phyloP scores from a whole-genome alignment of 108 stramenopile genomes.

The Fragilariopsis cylindrus region DNA sequence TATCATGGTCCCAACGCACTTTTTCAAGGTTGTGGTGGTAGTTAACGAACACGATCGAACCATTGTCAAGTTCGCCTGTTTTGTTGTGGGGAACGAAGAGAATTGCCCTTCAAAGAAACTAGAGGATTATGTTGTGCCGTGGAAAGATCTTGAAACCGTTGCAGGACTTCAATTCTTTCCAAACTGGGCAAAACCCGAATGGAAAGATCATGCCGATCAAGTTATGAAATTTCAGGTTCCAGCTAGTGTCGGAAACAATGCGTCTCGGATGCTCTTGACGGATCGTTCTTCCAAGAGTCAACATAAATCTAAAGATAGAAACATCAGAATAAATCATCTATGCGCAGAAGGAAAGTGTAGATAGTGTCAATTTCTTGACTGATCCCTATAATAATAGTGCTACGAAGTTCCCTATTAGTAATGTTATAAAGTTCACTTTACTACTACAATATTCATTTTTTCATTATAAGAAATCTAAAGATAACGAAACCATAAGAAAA shows the following conservation, averaged over 20 bases:
- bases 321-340: neutral
- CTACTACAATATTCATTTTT: no score
- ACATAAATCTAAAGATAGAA: neutral
- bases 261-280: conserved; percentile 1
- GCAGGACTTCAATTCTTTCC: conserved; percentile 81
- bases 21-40: conserved; percentile 76
- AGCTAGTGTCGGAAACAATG: conserved; percentile 1
- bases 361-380: neutral
- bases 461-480: no score
- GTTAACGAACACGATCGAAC: conserved; percentile 13
- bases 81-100: conserved; percentile 77
- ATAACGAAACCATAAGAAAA: no score
- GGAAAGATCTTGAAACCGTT: conserved; percentile 80
- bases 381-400: no score
- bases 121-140: conserved; percentile 70
- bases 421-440: no score
- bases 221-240: conserved; percentile 18
- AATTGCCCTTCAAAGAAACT: conserved; percentile 28
- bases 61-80: conserved; percentile 68
- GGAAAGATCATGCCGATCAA: conserved; percentile 31
- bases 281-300: conserved; percentile 1
- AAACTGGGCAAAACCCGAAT: conserved; percentile 20
- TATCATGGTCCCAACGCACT: conserved; percentile 82
- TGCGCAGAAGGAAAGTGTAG: conserved; percentile 6
- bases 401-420: no score